Conservation (phyloP, 2,329 filamentous ascomycete species). For the Metarhizium humberi region DNA sequence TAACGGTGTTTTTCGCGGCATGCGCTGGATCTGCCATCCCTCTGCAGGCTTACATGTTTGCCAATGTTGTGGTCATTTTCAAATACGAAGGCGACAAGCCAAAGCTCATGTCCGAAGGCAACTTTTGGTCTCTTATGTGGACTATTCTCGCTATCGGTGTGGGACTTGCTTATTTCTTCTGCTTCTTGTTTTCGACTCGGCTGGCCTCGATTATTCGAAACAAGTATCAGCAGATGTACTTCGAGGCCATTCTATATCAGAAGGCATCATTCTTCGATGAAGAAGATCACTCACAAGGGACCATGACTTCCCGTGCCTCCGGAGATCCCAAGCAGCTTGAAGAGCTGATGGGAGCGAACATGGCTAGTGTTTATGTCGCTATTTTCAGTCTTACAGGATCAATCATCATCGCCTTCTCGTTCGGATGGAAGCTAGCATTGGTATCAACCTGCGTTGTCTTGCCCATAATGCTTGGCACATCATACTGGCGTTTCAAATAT, state of each 20-base stretch:
- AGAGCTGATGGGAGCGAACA: slow-evolving; percentile 53
- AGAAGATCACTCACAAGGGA: slow-evolving; percentile 49
- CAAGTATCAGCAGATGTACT: slow-evolving; percentile 50
- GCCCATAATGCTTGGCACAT: slow-evolving; percentile 37
- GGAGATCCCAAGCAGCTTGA: slow-evolving; percentile 51
- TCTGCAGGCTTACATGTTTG: slow-evolving; percentile 46
- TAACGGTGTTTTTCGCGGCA: slow-evolving; percentile 39
- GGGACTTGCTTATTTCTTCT: slow-evolving; percentile 41
- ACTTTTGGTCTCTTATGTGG: slow-evolving; percentile 61
- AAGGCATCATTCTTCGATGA: slow-evolving; percentile 52
- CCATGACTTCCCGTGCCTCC: slow-evolving; percentile 46
- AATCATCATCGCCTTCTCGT: slow-evolving; percentile 57
- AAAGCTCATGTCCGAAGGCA: slow-evolving; percentile 30
- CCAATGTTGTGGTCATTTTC: slow-evolving; percentile 43
- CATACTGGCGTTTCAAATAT: slow-evolving; percentile 43
- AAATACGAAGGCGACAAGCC: slow-evolving; percentile 17
- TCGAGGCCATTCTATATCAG: slow-evolving; percentile 49
- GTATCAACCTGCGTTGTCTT: slow-evolving; percentile 54
- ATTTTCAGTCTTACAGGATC: slow-evolving; percentile 57
- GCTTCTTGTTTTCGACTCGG: slow-evolving; percentile 28
- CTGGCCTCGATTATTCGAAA: slow-evolving; percentile 40
- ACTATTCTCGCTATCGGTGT: slow-evolving; percentile 44
- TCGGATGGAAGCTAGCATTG: slow-evolving; percentile 68
- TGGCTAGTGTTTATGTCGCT: slow-evolving; percentile 53
- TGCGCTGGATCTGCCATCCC: slow-evolving; percentile 35